phyloP scores from a whole-genome alignment of 306 rosid species.

The Fragaria iinumae region DNA sequence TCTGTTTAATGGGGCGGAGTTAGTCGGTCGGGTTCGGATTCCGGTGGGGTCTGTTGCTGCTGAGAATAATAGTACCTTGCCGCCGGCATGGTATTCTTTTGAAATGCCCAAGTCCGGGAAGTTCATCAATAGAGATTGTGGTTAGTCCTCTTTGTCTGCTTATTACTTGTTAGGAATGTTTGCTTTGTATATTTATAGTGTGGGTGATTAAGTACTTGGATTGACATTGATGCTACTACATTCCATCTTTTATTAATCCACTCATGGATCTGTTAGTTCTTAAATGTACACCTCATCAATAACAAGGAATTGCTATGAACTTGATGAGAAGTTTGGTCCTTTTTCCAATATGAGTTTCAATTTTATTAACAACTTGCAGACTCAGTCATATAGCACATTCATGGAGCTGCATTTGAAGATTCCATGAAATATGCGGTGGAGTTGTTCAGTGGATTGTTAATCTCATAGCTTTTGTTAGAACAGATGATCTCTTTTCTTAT shows the following conservation, averaged over 20 bases:
- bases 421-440: background rate
- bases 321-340: background rate
- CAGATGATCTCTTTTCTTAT: background rate
- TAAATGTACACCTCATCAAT: background rate
- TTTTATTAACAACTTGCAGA: background rate
- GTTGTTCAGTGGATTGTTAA: background rate
- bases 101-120: conserved; percentile 41
- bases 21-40: conserved; percentile 59
- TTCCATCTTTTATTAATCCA: background rate
- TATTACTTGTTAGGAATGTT: background rate
- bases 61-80: conserved; percentile 51
- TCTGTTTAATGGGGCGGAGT: conserved; percentile 34
- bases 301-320: background rate
- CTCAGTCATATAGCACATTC: background rate
- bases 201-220: background rate
- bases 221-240: background rate
- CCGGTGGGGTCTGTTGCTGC: conserved; percentile 44
- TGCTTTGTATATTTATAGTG: background rate
- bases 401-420: background rate
- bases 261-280: background rate
- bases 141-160: conserved; percentile 37
- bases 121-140: conserved; percentile 49
- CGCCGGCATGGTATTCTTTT: conserved; percentile 72
- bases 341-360: background rate
- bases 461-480: too few relatives aligned